Conservation (phyloP, 768 basidiomycete species). For the Russula abietina region DNA sequence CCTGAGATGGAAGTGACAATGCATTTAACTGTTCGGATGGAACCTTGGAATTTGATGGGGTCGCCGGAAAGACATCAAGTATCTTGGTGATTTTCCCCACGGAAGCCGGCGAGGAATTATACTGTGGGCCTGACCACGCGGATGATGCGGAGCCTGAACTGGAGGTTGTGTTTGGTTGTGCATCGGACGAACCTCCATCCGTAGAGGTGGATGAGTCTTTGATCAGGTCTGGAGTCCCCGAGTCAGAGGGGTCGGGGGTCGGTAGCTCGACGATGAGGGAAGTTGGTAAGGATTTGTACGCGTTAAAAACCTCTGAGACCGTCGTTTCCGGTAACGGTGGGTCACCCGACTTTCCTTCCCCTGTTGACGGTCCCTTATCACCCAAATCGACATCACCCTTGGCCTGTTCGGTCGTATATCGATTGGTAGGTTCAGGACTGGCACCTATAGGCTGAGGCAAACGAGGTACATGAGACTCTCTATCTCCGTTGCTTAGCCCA, state of each 20-base stretch:
- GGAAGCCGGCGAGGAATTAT: constrained; percentile 5
- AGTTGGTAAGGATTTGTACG: background rate
- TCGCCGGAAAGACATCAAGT: constrained; percentile 4
- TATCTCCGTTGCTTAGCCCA: background rate
- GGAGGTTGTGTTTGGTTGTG: background rate
- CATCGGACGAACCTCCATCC: background rate
- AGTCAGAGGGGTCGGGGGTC: background rate
- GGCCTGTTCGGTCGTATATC: background rate
- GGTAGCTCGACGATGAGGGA: constrained; percentile 9
- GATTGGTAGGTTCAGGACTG: background rate
- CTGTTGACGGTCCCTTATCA: background rate
- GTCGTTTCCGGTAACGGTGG: background rate
- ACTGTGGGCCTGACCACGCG: background rate
- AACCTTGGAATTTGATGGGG: background rate
- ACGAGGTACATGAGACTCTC: background rate
- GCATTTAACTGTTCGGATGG: background rate
- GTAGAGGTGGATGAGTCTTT: constrained; percentile 15
- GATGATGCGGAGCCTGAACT: background rate
- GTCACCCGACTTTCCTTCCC: background rate
- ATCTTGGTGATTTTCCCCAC: constrained; percentile 2
- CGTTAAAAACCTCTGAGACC: background rate
- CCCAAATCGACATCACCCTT: background rate
- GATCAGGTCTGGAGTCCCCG: constrained; percentile 14
- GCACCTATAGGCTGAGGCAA: background rate
- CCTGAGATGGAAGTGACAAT: background rate